Base-by-base conservation (phyloP, 768 basidiomycete species). In the Lepiota venenata region DNA sequence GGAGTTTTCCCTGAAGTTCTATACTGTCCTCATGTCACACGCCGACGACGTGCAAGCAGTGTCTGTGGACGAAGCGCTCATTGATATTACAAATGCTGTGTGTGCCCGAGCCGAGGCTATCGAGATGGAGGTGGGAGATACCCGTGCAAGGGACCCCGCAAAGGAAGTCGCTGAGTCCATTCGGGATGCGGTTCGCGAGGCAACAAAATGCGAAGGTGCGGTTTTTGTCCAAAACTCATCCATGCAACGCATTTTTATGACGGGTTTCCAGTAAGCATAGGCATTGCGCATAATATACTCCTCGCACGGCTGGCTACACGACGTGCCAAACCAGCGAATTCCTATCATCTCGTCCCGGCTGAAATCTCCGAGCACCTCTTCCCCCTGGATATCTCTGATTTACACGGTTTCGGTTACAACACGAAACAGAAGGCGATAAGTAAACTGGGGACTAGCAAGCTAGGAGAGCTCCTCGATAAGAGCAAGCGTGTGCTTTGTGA, bases 1-100 rank as follows among this genome's bases (percentile, higher is more conserved):
- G 64, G 73, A 87, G 51, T 74, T 87, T 50, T 94, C 96, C 0
- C 69, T 94, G 47, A 78, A 86, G 36, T 98, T 98, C 67, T 98
- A 99, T 69, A 93, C 90, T 4, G 88, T 97, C 50, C 77, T 98
- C 29, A 91, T 98, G 85, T 74, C 80, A 0, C 84, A 89, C 63
- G 91, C 93, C 20, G 92, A 97, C 62, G 92, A 94, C 60, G 74
- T 98, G 2, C 87, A 98, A 70, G 94, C 95, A 1, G 95, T 98
- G 14, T 96, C 93, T 1, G 91, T 98, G 4, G 97, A 99, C 57
- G 97, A 99, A 66, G 96, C 93, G 0, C 78, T 98, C 20, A 84
- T 98, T 56, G 95, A 98, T 54, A 91, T 95, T 14, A 86, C 91
- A 0, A 77, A 71, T 3, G 74, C 77, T 0, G 78, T 90, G 38